Percentiles rank a stretch among this genome's conserved stretches.
phyloP scores from a whole-genome alignment of 768 basidiomycete genomes.

The Leccinum olivaceopallidum region DNA sequence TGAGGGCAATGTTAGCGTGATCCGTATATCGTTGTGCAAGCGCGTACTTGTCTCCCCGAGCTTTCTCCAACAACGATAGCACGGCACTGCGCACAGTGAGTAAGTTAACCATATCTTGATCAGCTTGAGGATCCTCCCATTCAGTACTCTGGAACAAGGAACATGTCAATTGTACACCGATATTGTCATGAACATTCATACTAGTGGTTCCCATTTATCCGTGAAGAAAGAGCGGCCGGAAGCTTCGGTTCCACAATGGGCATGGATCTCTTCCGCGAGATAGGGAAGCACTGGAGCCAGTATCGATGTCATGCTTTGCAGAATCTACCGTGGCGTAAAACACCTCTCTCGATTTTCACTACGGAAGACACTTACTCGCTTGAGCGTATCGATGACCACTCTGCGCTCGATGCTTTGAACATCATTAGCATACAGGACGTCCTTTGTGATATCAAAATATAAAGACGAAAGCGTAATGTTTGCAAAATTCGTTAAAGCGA shows the following conservation, averaged over 20 bases:
- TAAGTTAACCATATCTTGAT: conserved; percentile 62
- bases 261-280: conserved; percentile 84
- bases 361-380: conserved; percentile 49
- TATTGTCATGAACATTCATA: conserved; percentile 35
- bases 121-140: conserved; percentile 63
- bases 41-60: conserved; percentile 70
- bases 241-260: conserved; percentile 19
- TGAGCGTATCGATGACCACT: conserved; percentile 68
- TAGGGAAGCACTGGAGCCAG: conserved; percentile 89
- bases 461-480: conserved; percentile 85
- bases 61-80: conserved; percentile 70
- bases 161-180: neutral
- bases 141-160: conserved; percentile 42
- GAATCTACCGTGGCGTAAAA: conserved; percentile 42
- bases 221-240: conserved; percentile 62
- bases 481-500: conserved; percentile 70
- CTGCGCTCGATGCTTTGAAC: conserved; percentile 53
- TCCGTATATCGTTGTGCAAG: neutral
- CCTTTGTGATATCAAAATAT: conserved; percentile 92
- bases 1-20: conserved; percentile 29
- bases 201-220: conserved; percentile 67
- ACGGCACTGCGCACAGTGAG: conserved; percentile 62
- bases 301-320: conserved; percentile 65
- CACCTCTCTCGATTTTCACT: neutral
- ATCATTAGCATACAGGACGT: conserved; percentile 78